Conservation (phyloP, 306 rosid genomes). For the Luffa aegyptiaca region DNA sequence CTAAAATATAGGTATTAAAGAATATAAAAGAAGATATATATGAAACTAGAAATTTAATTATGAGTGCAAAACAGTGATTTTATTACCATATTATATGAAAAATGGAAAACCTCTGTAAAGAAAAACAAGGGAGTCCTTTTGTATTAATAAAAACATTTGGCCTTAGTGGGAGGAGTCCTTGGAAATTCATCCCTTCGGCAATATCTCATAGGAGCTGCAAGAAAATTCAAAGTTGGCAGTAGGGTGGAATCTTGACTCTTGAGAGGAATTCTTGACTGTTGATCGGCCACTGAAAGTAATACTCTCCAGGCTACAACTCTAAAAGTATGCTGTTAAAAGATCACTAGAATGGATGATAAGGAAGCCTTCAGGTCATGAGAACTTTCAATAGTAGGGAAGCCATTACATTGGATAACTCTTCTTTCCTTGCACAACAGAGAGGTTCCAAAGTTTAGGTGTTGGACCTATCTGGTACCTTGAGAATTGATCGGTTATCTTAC, state of each 20-base stretch:
- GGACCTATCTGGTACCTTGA: background rate
- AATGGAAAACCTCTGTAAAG: background rate
- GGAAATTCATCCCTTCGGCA: background rate
- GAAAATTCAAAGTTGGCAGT: background rate
- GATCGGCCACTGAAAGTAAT: background rate
- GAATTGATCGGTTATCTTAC: background rate
- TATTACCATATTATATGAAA: background rate
- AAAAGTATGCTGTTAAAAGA: background rate
- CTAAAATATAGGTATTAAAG: background rate
- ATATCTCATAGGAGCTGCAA: background rate
- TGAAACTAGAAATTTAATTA: background rate
- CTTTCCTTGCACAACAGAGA: background rate
- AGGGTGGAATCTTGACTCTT: background rate
- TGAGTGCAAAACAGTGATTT: background rate
- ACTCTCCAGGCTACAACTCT: background rate
- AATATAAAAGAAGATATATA: background rate
- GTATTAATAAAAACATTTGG: background rate
- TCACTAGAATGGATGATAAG: background rate
- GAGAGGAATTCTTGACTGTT: background rate
- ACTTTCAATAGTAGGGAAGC: background rate
- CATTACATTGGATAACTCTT: background rate
- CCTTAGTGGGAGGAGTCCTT: background rate
- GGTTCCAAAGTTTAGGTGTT: background rate
- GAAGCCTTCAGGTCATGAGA: background rate
- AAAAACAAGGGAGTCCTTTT: background rate